Evolutionary conservation across 2,329 filamentous ascomycete species (phyloP).

Genomic region (Davidsoniella eucalypti): DNA sequence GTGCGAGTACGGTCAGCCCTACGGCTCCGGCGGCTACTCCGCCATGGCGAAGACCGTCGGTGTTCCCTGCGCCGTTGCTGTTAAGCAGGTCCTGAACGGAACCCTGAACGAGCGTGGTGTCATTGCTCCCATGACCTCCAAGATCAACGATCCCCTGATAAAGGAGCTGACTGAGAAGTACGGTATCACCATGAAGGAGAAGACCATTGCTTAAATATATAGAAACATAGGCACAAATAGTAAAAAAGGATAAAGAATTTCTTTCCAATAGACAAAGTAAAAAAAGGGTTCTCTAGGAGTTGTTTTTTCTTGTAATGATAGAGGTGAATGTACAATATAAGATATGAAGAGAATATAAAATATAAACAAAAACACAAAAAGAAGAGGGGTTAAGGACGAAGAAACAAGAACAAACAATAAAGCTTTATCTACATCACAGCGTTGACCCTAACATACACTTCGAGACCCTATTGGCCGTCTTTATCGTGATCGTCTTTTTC

Average conservation of each 20-base stretch:
- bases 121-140: slow-evolving; percentile 57
- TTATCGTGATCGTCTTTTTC: too few relatives aligned
- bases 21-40: slow-evolving; percentile 59
- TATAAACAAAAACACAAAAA: too few relatives aligned
- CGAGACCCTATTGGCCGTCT: too few relatives aligned
- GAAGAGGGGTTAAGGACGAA: too few relatives aligned
- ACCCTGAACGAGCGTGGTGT: slow-evolving; percentile 57
- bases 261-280: background rate
- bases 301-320: too few relatives aligned
- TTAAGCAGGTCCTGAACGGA: slow-evolving; percentile 62
- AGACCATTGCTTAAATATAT: slow-evolving; percentile 30
- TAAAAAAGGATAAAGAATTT: slow-evolving; percentile 2
- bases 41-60: slow-evolving; percentile 76
- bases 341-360: too few relatives aligned
- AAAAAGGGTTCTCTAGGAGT: too few relatives aligned
- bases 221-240: background rate
- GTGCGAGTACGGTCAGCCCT: slow-evolving; percentile 63
- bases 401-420: too few relatives aligned
- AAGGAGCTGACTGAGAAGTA: slow-evolving; percentile 65
- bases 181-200: slow-evolving; percentile 56
- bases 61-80: slow-evolving; percentile 46
- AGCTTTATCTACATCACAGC: too few relatives aligned
- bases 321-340: too few relatives aligned
- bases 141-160: slow-evolving; percentile 58
- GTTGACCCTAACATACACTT: too few relatives aligned